Conservation (phyloP, 2,329 filamentous ascomycete genomes). For the Cladosporium sp. region DNA sequence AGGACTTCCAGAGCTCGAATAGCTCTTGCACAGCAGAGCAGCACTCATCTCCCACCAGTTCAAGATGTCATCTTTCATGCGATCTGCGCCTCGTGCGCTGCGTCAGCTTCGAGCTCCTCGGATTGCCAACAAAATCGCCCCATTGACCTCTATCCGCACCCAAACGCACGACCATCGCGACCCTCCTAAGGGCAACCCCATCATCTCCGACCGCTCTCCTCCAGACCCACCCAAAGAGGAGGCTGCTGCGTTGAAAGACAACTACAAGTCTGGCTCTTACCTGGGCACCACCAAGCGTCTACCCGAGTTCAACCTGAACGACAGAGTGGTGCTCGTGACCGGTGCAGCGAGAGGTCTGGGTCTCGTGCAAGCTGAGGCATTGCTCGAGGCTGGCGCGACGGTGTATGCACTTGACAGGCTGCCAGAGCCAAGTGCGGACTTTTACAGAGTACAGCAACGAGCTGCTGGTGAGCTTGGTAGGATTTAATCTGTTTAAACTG, state of each 20-base stretch:
- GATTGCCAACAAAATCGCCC: slow-evolving; percentile 19
- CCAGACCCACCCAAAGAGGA: slow-evolving; percentile 35
- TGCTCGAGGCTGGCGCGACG: slow-evolving; percentile 73
- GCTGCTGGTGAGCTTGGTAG: slow-evolving; percentile 62
- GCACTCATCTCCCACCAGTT: not conserved
- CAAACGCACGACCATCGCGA: slow-evolving; percentile 32
- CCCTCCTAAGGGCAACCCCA: slow-evolving; percentile 34
- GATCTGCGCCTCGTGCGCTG: slow-evolving; percentile 24
- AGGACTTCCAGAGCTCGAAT: not conserved
- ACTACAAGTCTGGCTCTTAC: slow-evolving; percentile 32
- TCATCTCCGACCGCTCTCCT: slow-evolving; percentile 31
- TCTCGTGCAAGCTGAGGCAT: slow-evolving; percentile 70
- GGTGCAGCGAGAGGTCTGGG: slow-evolving; percentile 72
- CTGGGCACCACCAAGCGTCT: slow-evolving; percentile 48
- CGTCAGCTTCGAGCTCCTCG: slow-evolving; percentile 19
- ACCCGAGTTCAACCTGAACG: slow-evolving; percentile 73
- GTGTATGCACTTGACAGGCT: slow-evolving; percentile 69
- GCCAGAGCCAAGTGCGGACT: slow-evolving; percentile 59
- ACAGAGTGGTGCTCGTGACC: slow-evolving; percentile 70
- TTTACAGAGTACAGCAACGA: slow-evolving; percentile 63
- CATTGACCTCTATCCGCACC: slow-evolving; percentile 23
- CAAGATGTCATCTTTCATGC: slow-evolving; percentile 26
- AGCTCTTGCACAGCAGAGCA: not conserved
- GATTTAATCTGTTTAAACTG: not conserved
- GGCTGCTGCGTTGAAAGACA: slow-evolving; percentile 33